phyloP scores from a whole-genome alignment of 371 early-diverging fungal species.

The Syncephalis plumigaleata region DNA sequence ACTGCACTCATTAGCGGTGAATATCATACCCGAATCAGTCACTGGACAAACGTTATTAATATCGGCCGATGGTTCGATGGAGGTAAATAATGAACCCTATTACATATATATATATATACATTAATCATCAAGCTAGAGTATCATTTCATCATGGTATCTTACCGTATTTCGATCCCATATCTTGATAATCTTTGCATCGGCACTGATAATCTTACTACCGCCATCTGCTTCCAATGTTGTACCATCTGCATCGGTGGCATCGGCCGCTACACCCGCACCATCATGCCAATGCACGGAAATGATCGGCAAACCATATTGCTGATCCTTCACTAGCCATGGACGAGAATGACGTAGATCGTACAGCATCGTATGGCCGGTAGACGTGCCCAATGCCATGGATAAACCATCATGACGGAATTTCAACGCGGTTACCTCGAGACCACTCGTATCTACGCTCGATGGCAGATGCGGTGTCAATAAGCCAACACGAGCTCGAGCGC shows the following conservation, averaged over 20 bases:
- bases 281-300: slow-evolving; percentile 72
- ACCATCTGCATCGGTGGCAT: slow-evolving; percentile 14
- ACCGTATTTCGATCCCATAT: slow-evolving; percentile 69
- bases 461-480: slow-evolving; percentile 33
- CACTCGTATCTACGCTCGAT: slow-evolving; percentile 3
- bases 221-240: slow-evolving; percentile 22
- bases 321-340: slow-evolving; percentile 80
- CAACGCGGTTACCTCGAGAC: slow-evolving; percentile 53
- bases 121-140: slow-evolving; percentile 1
- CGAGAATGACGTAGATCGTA: slow-evolving; percentile 85
- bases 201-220: slow-evolving; percentile 49
- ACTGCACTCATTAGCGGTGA: slow-evolving; percentile 88
- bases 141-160: not conserved
- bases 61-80: slow-evolving; percentile 77
- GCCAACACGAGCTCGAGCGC: slow-evolving; percentile 57
- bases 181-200: slow-evolving; percentile 83
- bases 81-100: slow-evolving; percentile 66
- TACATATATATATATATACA: not conserved
- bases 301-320: slow-evolving; percentile 95
- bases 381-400: slow-evolving; percentile 77
- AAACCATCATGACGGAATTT: slow-evolving; percentile 79
- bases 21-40: slow-evolving; percentile 74
- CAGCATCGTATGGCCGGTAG: slow-evolving; percentile 76
- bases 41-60: slow-evolving; percentile 88
- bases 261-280: slow-evolving; percentile 13